Evolutionary conservation across 1,284 basidiomycete genomes (phyloP).

Genomic region (Sporisorium exsertum): DNA sequence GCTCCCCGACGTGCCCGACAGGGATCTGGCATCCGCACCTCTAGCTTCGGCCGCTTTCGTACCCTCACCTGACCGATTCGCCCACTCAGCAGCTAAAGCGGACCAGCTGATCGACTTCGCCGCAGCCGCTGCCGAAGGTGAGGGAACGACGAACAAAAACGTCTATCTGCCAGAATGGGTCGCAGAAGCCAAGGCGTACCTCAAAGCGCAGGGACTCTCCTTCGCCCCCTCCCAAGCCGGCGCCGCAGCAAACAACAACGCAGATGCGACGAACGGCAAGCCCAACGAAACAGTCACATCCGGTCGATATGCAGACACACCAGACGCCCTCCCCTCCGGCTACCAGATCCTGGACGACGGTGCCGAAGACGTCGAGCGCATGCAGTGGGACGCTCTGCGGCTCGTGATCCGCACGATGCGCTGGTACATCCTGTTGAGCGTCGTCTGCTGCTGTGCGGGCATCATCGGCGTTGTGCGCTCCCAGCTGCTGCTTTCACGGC

Average conservation of each 20-base stretch:
- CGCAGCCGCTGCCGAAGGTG: neutral
- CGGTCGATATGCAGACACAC: constrained; percentile 9
- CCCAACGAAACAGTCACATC: neutral
- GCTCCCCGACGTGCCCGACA: constrained; percentile 47
- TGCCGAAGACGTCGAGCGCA: constrained; percentile 48
- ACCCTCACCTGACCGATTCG: constrained; percentile 15
- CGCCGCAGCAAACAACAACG: neutral
- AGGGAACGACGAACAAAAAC: constrained; percentile 9
- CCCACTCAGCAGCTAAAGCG: constrained; percentile 26
- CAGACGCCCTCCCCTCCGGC: neutral
- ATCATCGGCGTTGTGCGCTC: constrained; percentile 48
- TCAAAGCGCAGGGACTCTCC: constrained; percentile 39
- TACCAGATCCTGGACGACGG: constrained; percentile 29
- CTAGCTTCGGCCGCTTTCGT: constrained; percentile 15
- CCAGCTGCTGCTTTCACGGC: constrained; percentile 40
- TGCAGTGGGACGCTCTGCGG: constrained; percentile 52
- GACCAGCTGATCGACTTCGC: constrained; percentile 23
- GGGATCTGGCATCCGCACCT: constrained; percentile 6
- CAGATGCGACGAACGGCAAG: neutral
- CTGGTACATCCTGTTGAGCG: constrained; percentile 46
- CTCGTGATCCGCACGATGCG: constrained; percentile 37
- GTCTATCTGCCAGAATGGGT: constrained; percentile 37
- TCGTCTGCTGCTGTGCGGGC: constrained; percentile 45
- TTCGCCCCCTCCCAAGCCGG: constrained; percentile 16
- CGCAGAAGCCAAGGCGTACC: constrained; percentile 47